Conservation (phyloP, 2,329 filamentous ascomycete species). For the Aspergillus proliferans region DNA sequence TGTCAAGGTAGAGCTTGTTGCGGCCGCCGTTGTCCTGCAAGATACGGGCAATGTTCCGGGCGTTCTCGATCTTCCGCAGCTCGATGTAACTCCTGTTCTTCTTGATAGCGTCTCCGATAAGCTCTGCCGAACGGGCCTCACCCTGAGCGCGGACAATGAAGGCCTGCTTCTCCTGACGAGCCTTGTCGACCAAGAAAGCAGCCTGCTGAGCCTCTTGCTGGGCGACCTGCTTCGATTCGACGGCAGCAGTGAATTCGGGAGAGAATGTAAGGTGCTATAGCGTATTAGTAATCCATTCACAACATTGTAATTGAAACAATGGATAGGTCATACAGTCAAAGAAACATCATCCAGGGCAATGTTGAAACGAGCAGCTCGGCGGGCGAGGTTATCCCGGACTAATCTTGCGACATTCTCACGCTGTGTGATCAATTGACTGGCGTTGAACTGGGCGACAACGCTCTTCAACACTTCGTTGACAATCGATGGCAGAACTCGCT, state of each 20-base stretch:
- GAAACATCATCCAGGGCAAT: slow-evolving; percentile 97
- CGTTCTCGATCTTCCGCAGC: slow-evolving; percentile 97
- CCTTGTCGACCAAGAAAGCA: slow-evolving; percentile 97
- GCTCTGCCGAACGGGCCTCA: slow-evolving; percentile 94
- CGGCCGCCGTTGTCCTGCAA: slow-evolving; percentile 77
- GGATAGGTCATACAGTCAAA: slow-evolving; percentile 63
- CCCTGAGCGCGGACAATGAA: slow-evolving; percentile 97
- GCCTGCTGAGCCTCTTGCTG: slow-evolving; percentile 94
- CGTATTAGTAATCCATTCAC: slow-evolving; percentile 4
- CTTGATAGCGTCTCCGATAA: slow-evolving; percentile 99
- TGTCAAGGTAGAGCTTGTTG: slow-evolving; percentile 92
- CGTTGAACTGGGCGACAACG: slow-evolving; percentile 98
- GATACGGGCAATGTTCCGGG: slow-evolving; percentile 77
- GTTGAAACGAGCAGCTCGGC: slow-evolving; percentile 90
- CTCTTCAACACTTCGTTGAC: slow-evolving; percentile 99
- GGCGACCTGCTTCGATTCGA: slow-evolving; percentile 64
- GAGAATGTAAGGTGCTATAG: slow-evolving; percentile 60
- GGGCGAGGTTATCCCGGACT: slow-evolving; percentile 86
- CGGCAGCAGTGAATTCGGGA: slow-evolving; percentile 62
- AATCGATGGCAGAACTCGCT: slow-evolving; percentile 92
- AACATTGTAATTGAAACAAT: background rate
- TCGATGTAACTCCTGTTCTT: slow-evolving; percentile 97
- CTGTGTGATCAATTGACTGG: slow-evolving; percentile 96
- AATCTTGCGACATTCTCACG: slow-evolving; percentile 91
- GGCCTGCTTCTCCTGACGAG: slow-evolving; percentile 97